Percentiles rank a stretch among this genome's conserved stretches.
Evolutionary conservation across 2,329 filamentous ascomycete genomes (phyloP).

Genomic region (Endoconidiophora laricicola): DNA sequence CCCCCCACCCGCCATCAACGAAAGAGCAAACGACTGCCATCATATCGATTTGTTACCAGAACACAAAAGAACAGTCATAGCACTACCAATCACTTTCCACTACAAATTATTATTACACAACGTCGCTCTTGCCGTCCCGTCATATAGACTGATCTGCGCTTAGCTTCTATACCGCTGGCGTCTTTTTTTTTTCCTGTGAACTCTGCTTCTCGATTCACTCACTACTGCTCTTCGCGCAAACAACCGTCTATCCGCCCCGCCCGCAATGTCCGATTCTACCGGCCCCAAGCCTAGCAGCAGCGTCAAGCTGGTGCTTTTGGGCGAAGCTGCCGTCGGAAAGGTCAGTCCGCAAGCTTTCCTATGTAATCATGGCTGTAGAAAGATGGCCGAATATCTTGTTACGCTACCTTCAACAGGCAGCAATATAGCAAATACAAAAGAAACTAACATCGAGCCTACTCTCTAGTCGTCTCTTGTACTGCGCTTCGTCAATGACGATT

Average conservation of each 20-base stretch:
- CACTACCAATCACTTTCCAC: too few relatives aligned
- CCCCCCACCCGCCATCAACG: too few relatives aligned
- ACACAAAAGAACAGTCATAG: too few relatives aligned
- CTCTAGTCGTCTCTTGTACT: constrained; percentile 83
- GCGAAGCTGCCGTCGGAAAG: constrained; percentile 97
- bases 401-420: constrained; percentile 7
- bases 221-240: constrained; percentile 6
- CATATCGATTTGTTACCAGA: too few relatives aligned
- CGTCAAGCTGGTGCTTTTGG: constrained; percentile 95
- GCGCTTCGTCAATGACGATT: constrained; percentile 98
- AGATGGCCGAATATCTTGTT: neutral
- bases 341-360: constrained; percentile 27
- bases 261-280: constrained; percentile 32
- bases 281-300: constrained; percentile 94
- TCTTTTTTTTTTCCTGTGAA: too few relatives aligned
- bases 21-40: too few relatives aligned
- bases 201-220: constrained; percentile 6
- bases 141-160: too few relatives aligned
- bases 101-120: too few relatives aligned
- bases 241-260: neutral
- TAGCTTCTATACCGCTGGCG: too few relatives aligned
- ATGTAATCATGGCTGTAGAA: neutral
- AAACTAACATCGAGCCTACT: neutral
- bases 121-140: too few relatives aligned
- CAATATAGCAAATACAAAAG: too few relatives aligned